phyloP scores from a whole-genome alignment of 352 stramenopile genomes.

The Globisporangium sylvaticum region DNA sequence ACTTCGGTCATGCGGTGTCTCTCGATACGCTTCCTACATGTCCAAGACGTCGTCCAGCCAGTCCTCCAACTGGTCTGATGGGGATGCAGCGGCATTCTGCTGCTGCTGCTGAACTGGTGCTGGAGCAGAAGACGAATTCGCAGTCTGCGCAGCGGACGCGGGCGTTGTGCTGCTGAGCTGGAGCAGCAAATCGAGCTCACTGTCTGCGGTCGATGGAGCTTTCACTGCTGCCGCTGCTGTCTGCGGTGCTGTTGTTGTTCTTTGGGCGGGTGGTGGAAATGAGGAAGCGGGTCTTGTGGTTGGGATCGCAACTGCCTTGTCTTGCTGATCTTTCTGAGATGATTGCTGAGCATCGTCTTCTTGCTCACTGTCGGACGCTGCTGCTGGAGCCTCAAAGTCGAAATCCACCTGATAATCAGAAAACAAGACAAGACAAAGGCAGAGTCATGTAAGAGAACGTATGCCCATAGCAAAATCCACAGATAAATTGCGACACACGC shows the following conservation, averaged over 20 bases:
- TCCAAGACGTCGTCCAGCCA: constrained; percentile 72
- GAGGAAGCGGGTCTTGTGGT: neutral
- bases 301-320: constrained; percentile 8
- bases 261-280: neutral
- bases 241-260: neutral
- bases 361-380: constrained; percentile 7
- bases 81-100: neutral
- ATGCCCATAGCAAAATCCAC: neutral
- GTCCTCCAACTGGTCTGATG: constrained; percentile 49
- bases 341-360: neutral
- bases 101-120: neutral
- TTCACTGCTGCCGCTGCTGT: too few relatives aligned
- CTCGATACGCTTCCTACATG: constrained; percentile 16
- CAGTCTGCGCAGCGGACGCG: constrained; percentile 2
- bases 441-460: neutral
- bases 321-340: neutral
- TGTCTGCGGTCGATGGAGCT: constrained; percentile 16
- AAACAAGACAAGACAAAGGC: neutral
- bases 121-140: neutral
- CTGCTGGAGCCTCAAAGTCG: constrained; percentile 26
- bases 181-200: constrained; percentile 40
- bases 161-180: constrained; percentile 25
- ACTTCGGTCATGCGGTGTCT: neutral
- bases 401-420: constrained; percentile 31
- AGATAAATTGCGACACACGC: neutral